These are phyloP conservation scores for Keithomyces neogunnii DNA, from an alignment of 2,329 filamentous ascomycete genomes.

Conservation along the genomic window DNA sequence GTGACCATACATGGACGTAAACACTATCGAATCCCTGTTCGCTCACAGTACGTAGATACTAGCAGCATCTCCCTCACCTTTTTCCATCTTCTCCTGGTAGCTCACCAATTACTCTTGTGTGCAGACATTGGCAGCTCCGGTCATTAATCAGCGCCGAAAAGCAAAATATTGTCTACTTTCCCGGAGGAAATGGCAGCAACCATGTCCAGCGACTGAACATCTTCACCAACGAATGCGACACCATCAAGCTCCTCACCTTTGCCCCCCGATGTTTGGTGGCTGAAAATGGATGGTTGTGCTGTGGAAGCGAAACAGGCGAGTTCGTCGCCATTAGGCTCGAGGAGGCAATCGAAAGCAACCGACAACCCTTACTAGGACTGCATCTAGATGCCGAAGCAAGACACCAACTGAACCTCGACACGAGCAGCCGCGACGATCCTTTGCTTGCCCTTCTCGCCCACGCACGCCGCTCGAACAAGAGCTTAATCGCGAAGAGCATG, in stretches of 20 bases:
- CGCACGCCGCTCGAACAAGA: slow-evolving; percentile 32
- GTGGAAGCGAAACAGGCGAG: slow-evolving; percentile 80
- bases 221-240: slow-evolving; percentile 61
- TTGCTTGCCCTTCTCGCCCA: slow-evolving; percentile 29
- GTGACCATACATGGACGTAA: slow-evolving; percentile 52
- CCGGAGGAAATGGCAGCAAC: slow-evolving; percentile 59
- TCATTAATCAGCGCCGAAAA: slow-evolving; percentile 80
- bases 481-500: slow-evolving; percentile 39
- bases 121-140: slow-evolving; percentile 78
- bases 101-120: neutral
- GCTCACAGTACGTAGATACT: slow-evolving; percentile 42
- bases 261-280: slow-evolving; percentile 81
- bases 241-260: slow-evolving; percentile 62
- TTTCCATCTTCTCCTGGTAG: neutral
- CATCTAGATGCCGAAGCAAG: slow-evolving; percentile 10
- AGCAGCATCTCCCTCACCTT: slow-evolving; percentile 19
- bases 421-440: slow-evolving; percentile 22
- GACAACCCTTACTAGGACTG: slow-evolving; percentile 16
- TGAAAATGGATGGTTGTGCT: slow-evolving; percentile 79
- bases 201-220: slow-evolving; percentile 62
- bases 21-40: slow-evolving; percentile 60
- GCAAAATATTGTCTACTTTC: slow-evolving; percentile 75
- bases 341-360: slow-evolving; percentile 23
- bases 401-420: slow-evolving; percentile 24
- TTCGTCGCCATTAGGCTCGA: slow-evolving; percentile 70